These are phyloP conservation scores for Collybiopsis luxurians DNA, from an alignment of 768 basidiomycete genomes.

Conservation along the genomic window DNA sequence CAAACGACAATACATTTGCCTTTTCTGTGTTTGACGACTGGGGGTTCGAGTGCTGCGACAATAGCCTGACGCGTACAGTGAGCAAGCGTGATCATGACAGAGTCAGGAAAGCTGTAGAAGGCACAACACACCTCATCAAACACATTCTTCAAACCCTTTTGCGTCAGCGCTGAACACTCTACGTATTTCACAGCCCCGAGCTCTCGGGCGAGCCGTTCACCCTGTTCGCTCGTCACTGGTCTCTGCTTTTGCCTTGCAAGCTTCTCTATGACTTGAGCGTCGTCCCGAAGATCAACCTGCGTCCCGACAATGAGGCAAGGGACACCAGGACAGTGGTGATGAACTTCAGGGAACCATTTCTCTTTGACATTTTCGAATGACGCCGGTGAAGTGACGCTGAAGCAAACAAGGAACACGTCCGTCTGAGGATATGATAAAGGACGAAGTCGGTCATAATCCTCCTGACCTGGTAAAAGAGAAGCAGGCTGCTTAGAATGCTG, in stretches of 20 bases:
- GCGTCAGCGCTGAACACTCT: slow-evolving; percentile 98
- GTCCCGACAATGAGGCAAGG: slow-evolving; percentile 99
- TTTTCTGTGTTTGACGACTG: slow-evolving; percentile 80
- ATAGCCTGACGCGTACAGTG: slow-evolving; percentile 65
- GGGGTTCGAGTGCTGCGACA: slow-evolving; percentile 97
- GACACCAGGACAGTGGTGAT: slow-evolving; percentile 98
- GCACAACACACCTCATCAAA: slow-evolving; percentile 89
- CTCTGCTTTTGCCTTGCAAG: slow-evolving; percentile 94
- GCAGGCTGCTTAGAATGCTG: slow-evolving; percentile 6
- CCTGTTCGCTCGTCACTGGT: slow-evolving; percentile 84
- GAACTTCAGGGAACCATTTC: slow-evolving; percentile 99
- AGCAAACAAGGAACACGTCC: slow-evolving; percentile 99
- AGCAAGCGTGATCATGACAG: background rate
- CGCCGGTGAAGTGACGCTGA: slow-evolving; percentile 97
- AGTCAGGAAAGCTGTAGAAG: background rate
- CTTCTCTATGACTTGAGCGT: slow-evolving; percentile 91
- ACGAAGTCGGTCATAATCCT: slow-evolving; percentile 99
- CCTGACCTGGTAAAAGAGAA: slow-evolving; percentile 67
- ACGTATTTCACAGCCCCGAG: slow-evolving; percentile 99
- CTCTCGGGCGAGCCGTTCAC: slow-evolving; percentile 94
- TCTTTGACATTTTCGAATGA: slow-evolving; percentile 99
- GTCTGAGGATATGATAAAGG: slow-evolving; percentile 99
- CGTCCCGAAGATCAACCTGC: slow-evolving; percentile 95
- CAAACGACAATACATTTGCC: slow-evolving; percentile 84
- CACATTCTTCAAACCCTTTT: slow-evolving; percentile 99